A percentile compares a stretch with the other conserved stretches of the same genome.
Evolutionary conservation across 1,284 basidiomycete species (phyloP).

Genomic region (Apiotrichum akiyoshidainum): DNA sequence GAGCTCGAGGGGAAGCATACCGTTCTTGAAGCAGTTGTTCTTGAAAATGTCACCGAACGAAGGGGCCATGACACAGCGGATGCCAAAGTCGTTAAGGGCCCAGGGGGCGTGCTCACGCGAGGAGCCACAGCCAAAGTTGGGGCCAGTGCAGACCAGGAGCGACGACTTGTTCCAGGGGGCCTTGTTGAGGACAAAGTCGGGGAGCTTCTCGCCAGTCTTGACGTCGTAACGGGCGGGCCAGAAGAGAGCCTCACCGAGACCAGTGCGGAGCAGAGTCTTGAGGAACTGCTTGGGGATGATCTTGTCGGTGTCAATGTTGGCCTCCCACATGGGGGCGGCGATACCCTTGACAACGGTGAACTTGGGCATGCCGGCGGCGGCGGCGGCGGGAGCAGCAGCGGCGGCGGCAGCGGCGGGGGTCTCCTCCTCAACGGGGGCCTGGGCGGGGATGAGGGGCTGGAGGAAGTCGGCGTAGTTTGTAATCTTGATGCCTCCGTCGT

Average conservation of each 20-base stretch:
- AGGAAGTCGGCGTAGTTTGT: conserved; percentile 70
- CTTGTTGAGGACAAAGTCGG: conserved; percentile 85
- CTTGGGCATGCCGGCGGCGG: conserved; percentile 60
- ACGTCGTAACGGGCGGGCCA: conserved; percentile 77
- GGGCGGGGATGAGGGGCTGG: conserved; percentile 66
- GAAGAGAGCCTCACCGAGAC: conserved; percentile 85
- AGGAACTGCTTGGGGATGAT: conserved; percentile 96
- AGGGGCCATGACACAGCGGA: conserved; percentile 85
- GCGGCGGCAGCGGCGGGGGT: conserved; percentile 53
- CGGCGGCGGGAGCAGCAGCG: conserved; percentile 56
- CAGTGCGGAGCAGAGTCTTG: conserved; percentile 91
- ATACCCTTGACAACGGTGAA: conserved; percentile 80
- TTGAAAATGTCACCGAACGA: conserved; percentile 92
- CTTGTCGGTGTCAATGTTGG: conserved; percentile 95
- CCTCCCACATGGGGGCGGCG: conserved; percentile 81
- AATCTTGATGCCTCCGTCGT: conserved; percentile 62
- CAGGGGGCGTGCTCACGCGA: conserved; percentile 94
- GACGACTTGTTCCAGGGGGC: conserved; percentile 74
- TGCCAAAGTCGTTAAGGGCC: conserved; percentile 95
- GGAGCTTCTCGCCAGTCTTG: conserved; percentile 67
- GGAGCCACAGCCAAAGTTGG: conserved; percentile 93
- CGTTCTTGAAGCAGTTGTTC: conserved; percentile 81
- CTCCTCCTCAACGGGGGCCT: conserved; percentile 41
- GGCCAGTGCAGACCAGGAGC: conserved; percentile 82
- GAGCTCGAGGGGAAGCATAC: conserved; percentile 82